Percentiles rank a stretch among this genome's conserved stretches.
phyloP scores from a whole-genome alignment of 2,329 filamentous ascomycete species.

The Akanthomyces muscarius region DNA sequence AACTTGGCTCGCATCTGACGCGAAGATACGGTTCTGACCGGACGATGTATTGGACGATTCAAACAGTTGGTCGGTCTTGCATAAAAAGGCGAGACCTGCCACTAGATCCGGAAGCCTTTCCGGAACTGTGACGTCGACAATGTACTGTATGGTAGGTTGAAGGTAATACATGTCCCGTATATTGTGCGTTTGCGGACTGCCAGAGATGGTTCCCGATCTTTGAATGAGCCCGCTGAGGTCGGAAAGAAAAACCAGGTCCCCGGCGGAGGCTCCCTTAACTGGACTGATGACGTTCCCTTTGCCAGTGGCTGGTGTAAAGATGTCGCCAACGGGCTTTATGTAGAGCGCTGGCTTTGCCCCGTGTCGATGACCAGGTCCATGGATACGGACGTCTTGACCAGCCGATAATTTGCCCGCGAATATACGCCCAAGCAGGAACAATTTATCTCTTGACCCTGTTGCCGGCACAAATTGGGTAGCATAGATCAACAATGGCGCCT shows the following conservation, averaged over 20 bases:
- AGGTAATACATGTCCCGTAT: neutral
- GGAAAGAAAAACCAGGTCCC: slow-evolving; percentile 62
- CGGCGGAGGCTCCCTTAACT: slow-evolving; percentile 88
- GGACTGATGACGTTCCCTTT: slow-evolving; percentile 98
- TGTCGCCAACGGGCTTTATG: slow-evolving; percentile 82
- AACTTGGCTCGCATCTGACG: neutral
- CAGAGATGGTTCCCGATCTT: neutral
- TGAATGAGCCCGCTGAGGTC: neutral
- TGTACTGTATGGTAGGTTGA: neutral
- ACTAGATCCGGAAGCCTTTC: slow-evolving; percentile 65
- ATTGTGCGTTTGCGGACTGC: neutral
- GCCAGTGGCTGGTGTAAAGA: slow-evolving; percentile 55
- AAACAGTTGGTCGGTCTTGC: slow-evolving; percentile 99
- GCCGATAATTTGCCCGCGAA: slow-evolving; percentile 97
- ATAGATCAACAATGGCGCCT: slow-evolving; percentile 98
- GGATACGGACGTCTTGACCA: slow-evolving; percentile 98
- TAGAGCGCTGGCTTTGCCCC: neutral
- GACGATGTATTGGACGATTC: slow-evolving; percentile 66
- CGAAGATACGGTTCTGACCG: neutral
- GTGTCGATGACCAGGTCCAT: slow-evolving; percentile 67
- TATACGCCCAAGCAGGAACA: slow-evolving; percentile 80
- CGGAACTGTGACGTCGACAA: neutral
- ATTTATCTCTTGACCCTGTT: slow-evolving; percentile 66
- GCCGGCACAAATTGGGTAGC: slow-evolving; percentile 99
- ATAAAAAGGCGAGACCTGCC: slow-evolving; percentile 92